Conservation (phyloP, 129 eudicot genomes). For the Flaveria brownii region DNA sequence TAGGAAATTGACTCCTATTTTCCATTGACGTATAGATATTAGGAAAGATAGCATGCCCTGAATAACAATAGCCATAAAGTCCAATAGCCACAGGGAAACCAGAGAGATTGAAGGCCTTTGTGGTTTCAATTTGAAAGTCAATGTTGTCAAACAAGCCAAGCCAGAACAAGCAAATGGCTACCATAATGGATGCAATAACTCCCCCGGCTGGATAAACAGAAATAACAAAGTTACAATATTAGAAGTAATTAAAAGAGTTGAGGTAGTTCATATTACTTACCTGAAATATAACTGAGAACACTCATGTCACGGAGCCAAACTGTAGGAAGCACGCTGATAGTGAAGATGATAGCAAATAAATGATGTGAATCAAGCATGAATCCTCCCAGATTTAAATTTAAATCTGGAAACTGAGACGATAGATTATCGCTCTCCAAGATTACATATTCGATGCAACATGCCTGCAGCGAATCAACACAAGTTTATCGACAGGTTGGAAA, state of each 20-base stretch:
- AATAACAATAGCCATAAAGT: conserved; percentile 86
- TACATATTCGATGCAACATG: conserved; percentile 83
- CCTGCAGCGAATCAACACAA: conserved; percentile 42
- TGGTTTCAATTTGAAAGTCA: conserved; percentile 51
- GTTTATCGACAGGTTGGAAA: not conserved
- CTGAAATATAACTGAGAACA: conserved; percentile 88
- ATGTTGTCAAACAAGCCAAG: conserved; percentile 69
- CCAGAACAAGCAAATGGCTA: conserved; percentile 81
- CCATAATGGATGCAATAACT: conserved; percentile 82
- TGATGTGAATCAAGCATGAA: conserved; percentile 53
- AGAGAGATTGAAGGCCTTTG: conserved; percentile 58
- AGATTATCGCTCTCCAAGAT: conserved; percentile 92
- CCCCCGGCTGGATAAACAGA: conserved; percentile 76
- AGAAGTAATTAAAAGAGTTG: not conserved
- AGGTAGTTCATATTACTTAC: conserved; percentile 38
- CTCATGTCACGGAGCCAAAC: conserved; percentile 75
- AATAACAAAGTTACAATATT: not conserved
- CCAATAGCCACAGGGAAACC: conserved; percentile 92
- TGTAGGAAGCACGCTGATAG: conserved; percentile 85
- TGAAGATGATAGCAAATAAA: conserved; percentile 66
- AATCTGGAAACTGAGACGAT: conserved; percentile 85
- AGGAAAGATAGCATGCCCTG: conserved; percentile 97
- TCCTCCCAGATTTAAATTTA: conserved; percentile 60
- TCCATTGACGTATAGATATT: conserved; percentile 90
- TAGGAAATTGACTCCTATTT: conserved; percentile 62